Base-by-base conservation (phyloP, 2,329 filamentous ascomycete genomes). In the Epicoccum nigrum region DNA sequence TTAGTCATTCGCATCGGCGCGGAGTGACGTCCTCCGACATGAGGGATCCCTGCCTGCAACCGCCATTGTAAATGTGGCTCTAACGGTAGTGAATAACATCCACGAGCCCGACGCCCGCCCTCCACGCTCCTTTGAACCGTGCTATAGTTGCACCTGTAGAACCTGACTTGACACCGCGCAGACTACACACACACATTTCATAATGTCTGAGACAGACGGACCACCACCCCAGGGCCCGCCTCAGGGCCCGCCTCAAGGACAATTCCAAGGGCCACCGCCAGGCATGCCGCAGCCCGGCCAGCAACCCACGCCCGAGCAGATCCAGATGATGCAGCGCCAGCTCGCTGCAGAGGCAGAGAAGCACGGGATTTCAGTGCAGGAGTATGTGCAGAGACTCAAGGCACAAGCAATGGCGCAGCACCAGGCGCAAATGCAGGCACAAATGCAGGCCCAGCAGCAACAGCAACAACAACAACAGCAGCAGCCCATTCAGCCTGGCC, bases 271-370 rank as follows among this genome's bases (percentile, higher is more conserved):
- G 4, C 58, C 54, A 15, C 55, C 58, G 21, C 59, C 52, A 20
- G 57, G 60, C 44, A 63, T 64, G 37, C 66, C 65, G 16, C 58
- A 66, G 55, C 75, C 73, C 17, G 76, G 76, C 38, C 76, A 79
- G 58, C 79, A 79, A 60, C 90, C 90, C 27, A 85, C 87, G 16
- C 92, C 89, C 40, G 88, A 96, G 77, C 92, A 97, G 78, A 89
- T 96, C 58, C 84, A 85, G 49, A 82, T 83, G 48, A 94, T 97
- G 82, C 90, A 95, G 74, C 84, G 86, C 64, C 88, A 94, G 74
- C 78, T 97, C 35, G 87, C 88, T 40, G 83, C 84, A 42, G 92
- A 97, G 75, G 93, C 93, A 40, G 81, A 89, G 67, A 92, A 89
- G 76, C 84, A 87, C 58, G 92, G 92, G 71, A 86, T 97, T 83